Percentiles rank a stretch among this genome's conserved stretches.
These are phyloP conservation scores for Calocera viscosa DNA, from an alignment of 768 basidiomycete species.

Conservation along the genomic window DNA sequence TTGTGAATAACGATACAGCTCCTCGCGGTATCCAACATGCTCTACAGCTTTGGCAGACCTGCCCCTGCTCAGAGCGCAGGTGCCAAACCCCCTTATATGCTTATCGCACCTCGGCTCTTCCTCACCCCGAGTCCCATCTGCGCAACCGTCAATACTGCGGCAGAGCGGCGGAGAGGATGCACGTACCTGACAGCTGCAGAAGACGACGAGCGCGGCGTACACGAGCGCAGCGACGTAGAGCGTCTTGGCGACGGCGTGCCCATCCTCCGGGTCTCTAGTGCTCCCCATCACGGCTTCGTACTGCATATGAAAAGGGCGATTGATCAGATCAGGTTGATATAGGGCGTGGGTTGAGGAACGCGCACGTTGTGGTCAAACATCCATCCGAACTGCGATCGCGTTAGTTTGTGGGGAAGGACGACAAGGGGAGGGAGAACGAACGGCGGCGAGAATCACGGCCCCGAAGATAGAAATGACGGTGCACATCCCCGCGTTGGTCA, in stretches of 20 bases:
- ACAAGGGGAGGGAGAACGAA: slow-evolving; percentile 9
- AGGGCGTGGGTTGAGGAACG: not conserved
- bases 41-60: not conserved
- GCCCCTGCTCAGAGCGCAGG: not conserved
- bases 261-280: slow-evolving; percentile 27
- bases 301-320: slow-evolving; percentile 12
- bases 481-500: slow-evolving; percentile 18
- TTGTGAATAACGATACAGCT: too few species aligned
- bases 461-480: slow-evolving; percentile 28
- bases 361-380: slow-evolving; percentile 14
- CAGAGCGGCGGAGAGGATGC: not conserved
- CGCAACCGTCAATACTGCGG: not conserved
- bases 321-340: not conserved
- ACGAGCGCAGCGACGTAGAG: slow-evolving; percentile 30
- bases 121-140: not conserved
- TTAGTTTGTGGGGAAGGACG: not conserved
- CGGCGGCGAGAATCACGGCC: slow-evolving; percentile 26
- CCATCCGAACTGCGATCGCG: slow-evolving; percentile 12
- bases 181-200: slow-evolving; percentile 31
- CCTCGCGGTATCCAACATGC: not conserved
- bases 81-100: not conserved
- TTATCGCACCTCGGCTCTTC: not conserved
- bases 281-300: slow-evolving; percentile 30
- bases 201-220: slow-evolving; percentile 28
- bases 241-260: slow-evolving; percentile 27